phyloP scores from a whole-genome alignment of 2,329 filamentous ascomycete species.

The Ramularia collo-cygni region DNA sequence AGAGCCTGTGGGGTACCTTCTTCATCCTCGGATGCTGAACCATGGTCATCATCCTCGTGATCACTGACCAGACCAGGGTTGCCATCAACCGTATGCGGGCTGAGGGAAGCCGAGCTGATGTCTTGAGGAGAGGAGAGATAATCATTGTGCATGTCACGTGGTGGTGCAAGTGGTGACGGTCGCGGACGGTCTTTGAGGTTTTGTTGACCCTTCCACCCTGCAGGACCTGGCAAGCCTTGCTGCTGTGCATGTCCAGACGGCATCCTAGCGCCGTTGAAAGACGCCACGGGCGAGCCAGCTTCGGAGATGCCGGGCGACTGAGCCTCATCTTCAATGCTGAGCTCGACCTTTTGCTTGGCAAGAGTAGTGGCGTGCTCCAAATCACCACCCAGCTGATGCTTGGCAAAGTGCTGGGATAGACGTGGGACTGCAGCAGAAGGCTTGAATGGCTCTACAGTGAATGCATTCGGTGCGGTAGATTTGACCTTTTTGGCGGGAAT shows the following conservation, averaged over 20 bases:
- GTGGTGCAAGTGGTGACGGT: conserved; percentile 26
- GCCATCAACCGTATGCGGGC: conserved; percentile 43
- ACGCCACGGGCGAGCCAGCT: conserved; percentile 17
- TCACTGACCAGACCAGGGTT: conserved; percentile 46
- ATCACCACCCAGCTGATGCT: conserved; percentile 37
- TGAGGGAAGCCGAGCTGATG: conserved; percentile 30
- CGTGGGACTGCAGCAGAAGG: conserved; percentile 37
- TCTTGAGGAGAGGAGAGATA: conserved; percentile 27
- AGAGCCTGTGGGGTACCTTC: conserved; percentile 12
- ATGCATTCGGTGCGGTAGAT: conserved; percentile 2
- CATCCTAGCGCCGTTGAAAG: conserved; percentile 15
- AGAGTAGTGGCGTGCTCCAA: conserved; percentile 24
- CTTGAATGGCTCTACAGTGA: conserved; percentile 24
- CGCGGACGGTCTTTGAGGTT: conserved; percentile 22
- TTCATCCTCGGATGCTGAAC: conserved; percentile 27
- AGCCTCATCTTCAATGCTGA: conserved; percentile 27
- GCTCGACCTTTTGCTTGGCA: conserved; percentile 29
- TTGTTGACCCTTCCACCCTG: conserved; percentile 14
- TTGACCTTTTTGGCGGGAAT: conserved; percentile 10
- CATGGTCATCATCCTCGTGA: conserved; percentile 42
- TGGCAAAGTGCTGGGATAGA: conserved; percentile 35
- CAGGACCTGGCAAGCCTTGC: too few relatives aligned
- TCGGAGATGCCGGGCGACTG: conserved; percentile 21
- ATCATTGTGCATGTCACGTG: conserved; percentile 10
- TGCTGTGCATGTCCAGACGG: too few relatives aligned